These are phyloP conservation scores for Penicillium ochrochloron DNA, from an alignment of 495 filamentous ascomycete species.

Conservation along the genomic window DNA sequence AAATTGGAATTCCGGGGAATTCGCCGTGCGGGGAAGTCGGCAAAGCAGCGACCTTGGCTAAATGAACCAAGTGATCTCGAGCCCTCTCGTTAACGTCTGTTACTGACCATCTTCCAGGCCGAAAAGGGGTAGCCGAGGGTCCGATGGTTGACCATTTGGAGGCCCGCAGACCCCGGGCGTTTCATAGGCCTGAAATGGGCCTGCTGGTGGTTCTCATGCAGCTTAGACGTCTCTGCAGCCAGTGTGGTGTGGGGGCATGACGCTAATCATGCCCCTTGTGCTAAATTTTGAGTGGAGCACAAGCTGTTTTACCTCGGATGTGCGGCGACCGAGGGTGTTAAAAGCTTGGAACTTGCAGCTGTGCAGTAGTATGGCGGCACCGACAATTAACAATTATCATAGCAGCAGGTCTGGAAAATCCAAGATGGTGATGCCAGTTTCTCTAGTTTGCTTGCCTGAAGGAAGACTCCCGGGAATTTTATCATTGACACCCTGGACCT, in stretches of 20 bases:
- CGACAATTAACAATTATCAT: not conserved
- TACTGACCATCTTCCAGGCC: not conserved
- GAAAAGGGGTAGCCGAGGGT: constrained; percentile 7
- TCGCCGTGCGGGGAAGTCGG: constrained; percentile 25
- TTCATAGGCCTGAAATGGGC: not conserved
- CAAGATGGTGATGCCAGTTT: not conserved
- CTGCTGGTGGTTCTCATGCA: not conserved
- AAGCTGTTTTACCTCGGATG: constrained; percentile 10
- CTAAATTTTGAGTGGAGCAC: not conserved
- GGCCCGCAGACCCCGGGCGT: not conserved
- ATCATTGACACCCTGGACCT: too few relatives aligned
- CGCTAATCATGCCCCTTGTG: not conserved
- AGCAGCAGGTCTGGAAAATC: not conserved
- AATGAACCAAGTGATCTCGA: not conserved
- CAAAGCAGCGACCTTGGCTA: constrained; percentile 7
- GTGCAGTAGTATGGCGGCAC: not conserved
- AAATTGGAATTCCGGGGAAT: constrained; percentile 13
- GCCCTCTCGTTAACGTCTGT: not conserved
- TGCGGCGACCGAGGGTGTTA: constrained; percentile 13
- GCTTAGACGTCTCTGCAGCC: not conserved
- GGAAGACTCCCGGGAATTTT: too few relatives aligned
- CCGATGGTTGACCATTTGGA: not conserved
- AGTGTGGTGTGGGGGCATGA: constrained; percentile 3
- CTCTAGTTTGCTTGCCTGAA: not conserved
- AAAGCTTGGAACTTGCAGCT: not conserved